Conservation (phyloP, 139 green algal species). For the Micractinium conductrix region DNA sequence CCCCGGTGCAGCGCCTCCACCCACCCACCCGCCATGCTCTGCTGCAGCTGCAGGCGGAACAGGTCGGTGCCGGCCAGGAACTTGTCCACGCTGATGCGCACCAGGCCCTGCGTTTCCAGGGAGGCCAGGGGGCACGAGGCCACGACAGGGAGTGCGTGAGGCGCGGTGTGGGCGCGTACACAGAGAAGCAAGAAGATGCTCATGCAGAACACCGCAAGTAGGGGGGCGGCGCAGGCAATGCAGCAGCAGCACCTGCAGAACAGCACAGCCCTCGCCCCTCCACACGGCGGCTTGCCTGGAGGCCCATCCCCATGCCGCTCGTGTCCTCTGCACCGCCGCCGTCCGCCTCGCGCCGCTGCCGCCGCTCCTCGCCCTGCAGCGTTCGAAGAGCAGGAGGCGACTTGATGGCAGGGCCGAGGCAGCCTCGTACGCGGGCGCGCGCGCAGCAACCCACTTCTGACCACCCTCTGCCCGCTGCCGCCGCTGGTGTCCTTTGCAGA, state of each 20-base stretch:
- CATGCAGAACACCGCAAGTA: not conserved
- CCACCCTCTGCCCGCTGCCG: not conserved
- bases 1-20: no score
- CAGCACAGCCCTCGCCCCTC: not conserved
- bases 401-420: no score
- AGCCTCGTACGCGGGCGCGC: no score
- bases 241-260: not conserved
- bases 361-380: slow-evolving; percentile 36
- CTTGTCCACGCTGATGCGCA: slow-evolving; percentile 33
- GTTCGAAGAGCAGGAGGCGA: no score
- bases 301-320: slow-evolving; percentile 42
- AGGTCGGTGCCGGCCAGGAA: slow-evolving; percentile 55
- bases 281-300: not conserved
- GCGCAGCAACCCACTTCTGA: no score
- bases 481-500: not conserved
- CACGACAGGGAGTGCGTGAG: no score
- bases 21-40: slow-evolving; percentile 50
- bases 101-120: slow-evolving; percentile 8
- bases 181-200: not conserved
- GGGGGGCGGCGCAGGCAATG: not conserved
- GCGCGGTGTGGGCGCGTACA: no score
- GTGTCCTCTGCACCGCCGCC: not conserved
- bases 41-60: slow-evolving; percentile 48
- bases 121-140: not conserved
- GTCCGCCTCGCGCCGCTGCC: not conserved